Base-by-base conservation (phyloP, 73 alveolate species). In the Loxodes magnus region DNA sequence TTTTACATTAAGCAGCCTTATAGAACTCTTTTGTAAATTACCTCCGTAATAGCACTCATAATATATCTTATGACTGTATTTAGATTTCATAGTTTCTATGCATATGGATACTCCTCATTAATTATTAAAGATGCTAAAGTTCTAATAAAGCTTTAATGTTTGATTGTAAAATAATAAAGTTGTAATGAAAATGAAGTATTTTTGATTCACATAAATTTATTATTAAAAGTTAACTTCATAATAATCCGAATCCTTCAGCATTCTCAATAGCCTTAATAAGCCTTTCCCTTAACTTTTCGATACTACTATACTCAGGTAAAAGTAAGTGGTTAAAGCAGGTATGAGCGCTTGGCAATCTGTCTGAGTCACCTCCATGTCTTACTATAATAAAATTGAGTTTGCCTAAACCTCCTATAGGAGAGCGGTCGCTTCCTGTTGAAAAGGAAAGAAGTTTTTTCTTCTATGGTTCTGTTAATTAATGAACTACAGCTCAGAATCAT, bases 171-270 rank as follows among this genome's bases (percentile, higher is more conserved):
- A n/a, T n/a, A n/a, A n/a, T n/a, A n/a, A n/a, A n/a, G n/a, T n/a
- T n/a, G n/a, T n/a, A n/a, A n/a, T n/a, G n/a, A n/a, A n/a, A n/a
- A n/a, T n/a, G n/a, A n/a, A n/a, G n/a, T n/a, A n/a, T n/a, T n/a
- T n/a, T n/a, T n/a, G n/a, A n/a, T n/a, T n/a, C n/a, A n/a, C n/a
- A n/a, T n/a, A n/a, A n/a, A n/a, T n/a, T n/a, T n/a, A n/a, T n/a
- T n/a, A n/a, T n/a, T n/a, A n/a, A n/a, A n/a, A n/a, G n/a, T n/a
- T n/a, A n/a, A n/a, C n/a, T n/a, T n/a, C n/a, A n/a, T n/a, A n/a
- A n/a, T 33, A 93, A 58, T 24, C 99, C 99, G 57, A 94, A 94
- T 34, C 99, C 99, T 81, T 86, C 94, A 6, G 97, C 81, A 72
- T 94, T 89, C 41, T 84, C 68, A 21, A 94, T 80, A 10, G 99